These are phyloP conservation scores for Heterobasidion irregulare DNA, from an alignment of 1,284 basidiomycete genomes.

Conservation along the genomic window DNA sequence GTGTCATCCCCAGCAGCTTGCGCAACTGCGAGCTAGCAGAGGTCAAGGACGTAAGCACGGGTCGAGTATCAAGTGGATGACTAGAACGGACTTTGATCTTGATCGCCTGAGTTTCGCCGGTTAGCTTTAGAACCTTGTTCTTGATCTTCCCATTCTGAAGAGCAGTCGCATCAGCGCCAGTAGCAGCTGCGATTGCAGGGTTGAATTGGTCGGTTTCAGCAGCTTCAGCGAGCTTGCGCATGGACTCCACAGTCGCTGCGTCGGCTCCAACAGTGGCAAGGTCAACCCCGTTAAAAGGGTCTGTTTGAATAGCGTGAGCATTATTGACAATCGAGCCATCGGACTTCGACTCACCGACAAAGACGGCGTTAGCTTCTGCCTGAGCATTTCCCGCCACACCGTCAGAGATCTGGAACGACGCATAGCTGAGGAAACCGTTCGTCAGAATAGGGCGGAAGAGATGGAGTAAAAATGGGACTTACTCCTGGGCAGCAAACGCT, in stretches of 20 bases:
- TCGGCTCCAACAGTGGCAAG: constrained; percentile 21
- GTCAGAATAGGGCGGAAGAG: not conserved
- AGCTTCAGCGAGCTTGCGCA: constrained; percentile 34
- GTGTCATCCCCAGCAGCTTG: constrained; percentile 27
- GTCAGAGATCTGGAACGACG: constrained; percentile 38
- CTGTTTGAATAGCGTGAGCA: constrained; percentile 9
- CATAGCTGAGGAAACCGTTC: constrained; percentile 21
- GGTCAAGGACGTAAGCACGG: no score
- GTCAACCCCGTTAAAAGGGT: constrained; percentile 29
- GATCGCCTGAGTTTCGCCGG: constrained; percentile 29
- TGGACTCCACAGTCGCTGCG: constrained; percentile 27
- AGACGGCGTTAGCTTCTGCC: constrained; percentile 33
- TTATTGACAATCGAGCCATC: not conserved
- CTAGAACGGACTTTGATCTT: constrained; percentile 24
- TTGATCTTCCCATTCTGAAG: constrained; percentile 38
- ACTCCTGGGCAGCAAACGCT: not conserved
- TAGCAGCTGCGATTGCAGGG: constrained; percentile 32
- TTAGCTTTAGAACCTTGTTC: constrained; percentile 46
- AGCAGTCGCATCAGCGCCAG: constrained; percentile 29
- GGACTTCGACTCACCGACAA: constrained; percentile 19
- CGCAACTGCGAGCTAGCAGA: constrained; percentile 22
- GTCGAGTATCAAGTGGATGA: no score
- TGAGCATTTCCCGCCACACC: constrained; percentile 30
- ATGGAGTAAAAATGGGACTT: not conserved
- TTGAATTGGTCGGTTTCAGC: constrained; percentile 38